These are phyloP conservation scores for Alternaria novae-zelandiae DNA, from an alignment of 2,329 filamentous ascomycete species.

Conservation along the genomic window DNA sequence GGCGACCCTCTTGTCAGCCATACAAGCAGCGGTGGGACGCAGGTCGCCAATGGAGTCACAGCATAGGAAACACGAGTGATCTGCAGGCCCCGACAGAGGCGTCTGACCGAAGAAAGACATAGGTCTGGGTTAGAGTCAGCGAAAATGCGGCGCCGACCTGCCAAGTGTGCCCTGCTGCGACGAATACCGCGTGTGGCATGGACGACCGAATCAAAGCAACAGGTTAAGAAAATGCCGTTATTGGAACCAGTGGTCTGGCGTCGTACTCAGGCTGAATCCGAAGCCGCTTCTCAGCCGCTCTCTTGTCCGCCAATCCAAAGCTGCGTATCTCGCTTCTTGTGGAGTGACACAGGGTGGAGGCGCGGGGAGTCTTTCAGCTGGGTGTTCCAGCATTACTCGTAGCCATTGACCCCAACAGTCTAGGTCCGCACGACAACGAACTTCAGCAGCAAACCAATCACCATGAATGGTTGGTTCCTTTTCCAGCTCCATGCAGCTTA, in stretches of 20 bases:
- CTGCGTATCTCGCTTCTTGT: slow-evolving; percentile 20
- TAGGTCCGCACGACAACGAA: slow-evolving; percentile 11
- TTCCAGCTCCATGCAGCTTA: slow-evolving; percentile 16
- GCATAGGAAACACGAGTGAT: slow-evolving; percentile 20
- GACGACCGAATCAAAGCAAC: slow-evolving; percentile 4
- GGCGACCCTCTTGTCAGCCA: slow-evolving; percentile 31
- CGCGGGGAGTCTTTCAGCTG: slow-evolving; percentile 28
- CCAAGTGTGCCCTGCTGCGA: slow-evolving; percentile 13
- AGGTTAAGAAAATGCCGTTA: background rate
- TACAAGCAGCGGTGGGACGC: slow-evolving; percentile 32
- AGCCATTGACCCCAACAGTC: slow-evolving; percentile 15
- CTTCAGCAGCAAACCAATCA: slow-evolving; percentile 3
- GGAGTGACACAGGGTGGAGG: slow-evolving; percentile 21
- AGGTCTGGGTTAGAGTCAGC: background rate
- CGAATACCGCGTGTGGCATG: slow-evolving; percentile 8
- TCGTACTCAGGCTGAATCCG: slow-evolving; percentile 10
- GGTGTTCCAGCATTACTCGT: slow-evolving; percentile 15
- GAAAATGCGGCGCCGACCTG: slow-evolving; percentile 5
- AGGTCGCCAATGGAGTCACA: slow-evolving; percentile 30
- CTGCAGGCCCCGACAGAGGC: slow-evolving; percentile 21
- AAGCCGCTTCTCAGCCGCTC: slow-evolving; percentile 26
- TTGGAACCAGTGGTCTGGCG: slow-evolving; percentile 8
- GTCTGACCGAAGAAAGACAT: slow-evolving; percentile 12
- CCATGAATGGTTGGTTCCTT: slow-evolving; percentile 2
- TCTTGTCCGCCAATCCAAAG: slow-evolving; percentile 3